Conservation (phyloP, 108 stramenopile genomes). For the Bacterosira constricta region DNA sequence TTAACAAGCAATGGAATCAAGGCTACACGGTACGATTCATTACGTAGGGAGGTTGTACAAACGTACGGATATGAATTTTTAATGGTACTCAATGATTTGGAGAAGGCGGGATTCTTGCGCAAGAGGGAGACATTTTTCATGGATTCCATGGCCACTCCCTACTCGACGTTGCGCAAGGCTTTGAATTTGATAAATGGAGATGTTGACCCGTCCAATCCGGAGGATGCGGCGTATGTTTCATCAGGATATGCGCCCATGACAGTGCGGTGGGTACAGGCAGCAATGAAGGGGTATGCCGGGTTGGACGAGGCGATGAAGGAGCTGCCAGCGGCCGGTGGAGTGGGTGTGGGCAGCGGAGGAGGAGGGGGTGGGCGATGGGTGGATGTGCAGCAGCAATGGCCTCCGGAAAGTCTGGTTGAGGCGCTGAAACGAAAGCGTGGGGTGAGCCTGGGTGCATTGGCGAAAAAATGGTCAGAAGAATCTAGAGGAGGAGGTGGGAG, state of each 20-base stretch:
- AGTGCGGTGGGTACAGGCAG: constrained; percentile 86
- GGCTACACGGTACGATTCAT: constrained; percentile 81
- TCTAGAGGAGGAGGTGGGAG: not conserved
- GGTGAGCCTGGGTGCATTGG: constrained; percentile 53
- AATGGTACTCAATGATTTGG: constrained; percentile 80
- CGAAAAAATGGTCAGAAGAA: constrained; percentile 24
- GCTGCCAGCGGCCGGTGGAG: constrained; percentile 49
- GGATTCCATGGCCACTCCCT: constrained; percentile 71
- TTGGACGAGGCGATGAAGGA: constrained; percentile 69
- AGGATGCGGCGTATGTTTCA: constrained; percentile 93
- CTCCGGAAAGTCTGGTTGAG: constrained; percentile 69
- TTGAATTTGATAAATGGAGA: constrained; percentile 91
- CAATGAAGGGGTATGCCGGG: constrained; percentile 82
- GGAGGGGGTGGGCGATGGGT: constrained; percentile 60
- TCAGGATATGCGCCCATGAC: constrained; percentile 93
- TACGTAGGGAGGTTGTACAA: constrained; percentile 86
- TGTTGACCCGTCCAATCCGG: constrained; percentile 84
- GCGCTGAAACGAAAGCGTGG: constrained; percentile 47
- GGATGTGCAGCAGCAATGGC: constrained; percentile 66
- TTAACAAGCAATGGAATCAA: constrained; percentile 91
- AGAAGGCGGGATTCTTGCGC: constrained; percentile 82
- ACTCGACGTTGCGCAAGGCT: constrained; percentile 69
- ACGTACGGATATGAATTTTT: constrained; percentile 94
- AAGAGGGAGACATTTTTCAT: constrained; percentile 78
- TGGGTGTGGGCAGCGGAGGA: constrained; percentile 15